Percentiles rank a stretch among this genome's conserved stretches.
These are phyloP conservation scores for Saccharomycodes ludwigii DNA, from an alignment of 805 yeast species.

Conservation along the genomic window DNA sequence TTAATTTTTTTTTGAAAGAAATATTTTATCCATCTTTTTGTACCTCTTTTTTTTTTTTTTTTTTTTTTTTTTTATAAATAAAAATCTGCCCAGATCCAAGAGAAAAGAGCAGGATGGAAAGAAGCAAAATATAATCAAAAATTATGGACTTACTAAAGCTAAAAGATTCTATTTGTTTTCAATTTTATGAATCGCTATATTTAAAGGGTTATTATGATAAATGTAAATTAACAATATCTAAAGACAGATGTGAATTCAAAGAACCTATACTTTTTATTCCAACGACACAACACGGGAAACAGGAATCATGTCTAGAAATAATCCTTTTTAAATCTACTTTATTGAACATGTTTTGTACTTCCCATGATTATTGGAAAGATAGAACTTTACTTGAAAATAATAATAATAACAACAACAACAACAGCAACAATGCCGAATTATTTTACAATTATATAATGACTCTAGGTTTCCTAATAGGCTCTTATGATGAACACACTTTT, in stretches of 20 bases:
- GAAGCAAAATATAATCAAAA: neutral
- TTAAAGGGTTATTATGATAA: neutral
- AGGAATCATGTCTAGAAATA: conserved; percentile 5
- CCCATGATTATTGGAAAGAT: conserved; percentile 15
- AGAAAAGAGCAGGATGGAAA: neutral
- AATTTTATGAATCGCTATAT: neutral
- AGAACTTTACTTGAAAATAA: conserved; percentile 1
- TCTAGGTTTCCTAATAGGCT: conserved; percentile 23
- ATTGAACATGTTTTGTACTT: conserved; percentile 19
- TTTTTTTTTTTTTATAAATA: neutral
- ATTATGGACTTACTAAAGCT: neutral
- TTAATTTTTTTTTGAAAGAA: conserved; percentile 2
- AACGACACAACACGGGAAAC: conserved; percentile 13
- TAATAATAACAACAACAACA: conserved; percentile 5
- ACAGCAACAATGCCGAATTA: conserved; percentile 1
- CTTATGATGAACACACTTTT: conserved; percentile 26
- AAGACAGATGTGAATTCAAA: conserved; percentile 7
- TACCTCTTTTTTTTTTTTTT: neutral
- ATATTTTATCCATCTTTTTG: neutral
- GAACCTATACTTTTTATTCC: conserved; percentile 4
- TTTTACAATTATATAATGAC: conserved; percentile 15
- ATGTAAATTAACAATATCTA: neutral
- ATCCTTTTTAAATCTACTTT: conserved; percentile 19
- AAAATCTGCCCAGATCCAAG: conserved; percentile 1
- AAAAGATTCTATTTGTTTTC: conserved; percentile 1